phyloP scores from a whole-genome alignment of 305 asterid genomes.

The Fraxinus velutina region DNA sequence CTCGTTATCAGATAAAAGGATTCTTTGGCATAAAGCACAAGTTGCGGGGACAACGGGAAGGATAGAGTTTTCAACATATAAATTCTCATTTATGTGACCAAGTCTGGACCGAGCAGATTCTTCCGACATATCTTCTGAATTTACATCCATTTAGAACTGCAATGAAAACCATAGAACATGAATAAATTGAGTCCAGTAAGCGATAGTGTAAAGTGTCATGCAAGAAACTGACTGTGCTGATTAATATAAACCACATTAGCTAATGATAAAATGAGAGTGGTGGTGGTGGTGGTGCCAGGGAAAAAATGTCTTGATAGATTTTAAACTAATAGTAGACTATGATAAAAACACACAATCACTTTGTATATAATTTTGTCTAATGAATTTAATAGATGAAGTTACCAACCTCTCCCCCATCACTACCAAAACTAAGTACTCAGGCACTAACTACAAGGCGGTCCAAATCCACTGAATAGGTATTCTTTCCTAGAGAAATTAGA shows the following conservation, averaged over 20 bases:
- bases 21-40: constrained; percentile 67
- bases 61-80: constrained; percentile 24
- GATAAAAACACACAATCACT: neutral
- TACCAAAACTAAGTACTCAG: neutral
- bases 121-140: constrained; percentile 38
- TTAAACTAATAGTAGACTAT: neutral
- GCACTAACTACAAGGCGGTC: neutral
- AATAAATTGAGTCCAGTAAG: constrained; percentile 1
- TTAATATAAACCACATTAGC: neutral
- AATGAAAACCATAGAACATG: constrained; percentile 12
- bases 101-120: constrained; percentile 33
- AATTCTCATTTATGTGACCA: constrained; percentile 26
- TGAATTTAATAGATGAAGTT: neutral
- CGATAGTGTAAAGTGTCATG: neutral
- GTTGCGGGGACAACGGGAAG: constrained; percentile 20
- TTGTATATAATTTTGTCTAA: neutral
- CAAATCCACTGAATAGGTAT: neutral
- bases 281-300: neutral
- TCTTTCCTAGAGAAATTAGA: neutral
- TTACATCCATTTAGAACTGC: constrained; percentile 47
- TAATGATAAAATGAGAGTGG: neutral
- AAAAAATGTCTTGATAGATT: neutral
- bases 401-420: neutral
- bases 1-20: constrained; percentile 37
- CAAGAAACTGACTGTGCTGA: neutral